Evolutionary conservation across 2,329 filamentous ascomycete genomes (phyloP).

Genomic region (Aspergillus sojae): DNA sequence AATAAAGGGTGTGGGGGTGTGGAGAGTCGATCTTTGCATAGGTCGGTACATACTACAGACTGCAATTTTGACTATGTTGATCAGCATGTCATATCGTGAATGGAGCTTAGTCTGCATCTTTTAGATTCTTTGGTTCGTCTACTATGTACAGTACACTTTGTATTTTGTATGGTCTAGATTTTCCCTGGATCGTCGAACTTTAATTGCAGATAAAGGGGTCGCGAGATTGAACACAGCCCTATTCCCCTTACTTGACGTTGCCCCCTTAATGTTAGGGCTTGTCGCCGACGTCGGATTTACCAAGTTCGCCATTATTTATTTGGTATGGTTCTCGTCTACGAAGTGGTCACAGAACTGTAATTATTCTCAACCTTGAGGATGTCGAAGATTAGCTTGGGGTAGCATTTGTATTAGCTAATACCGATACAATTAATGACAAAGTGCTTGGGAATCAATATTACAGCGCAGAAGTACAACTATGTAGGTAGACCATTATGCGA

Average conservation of each 20-base stretch:
- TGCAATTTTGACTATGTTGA: background rate
- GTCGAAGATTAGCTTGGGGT: too few relatives aligned
- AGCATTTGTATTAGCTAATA: background rate
- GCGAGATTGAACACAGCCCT: background rate
- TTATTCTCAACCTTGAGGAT: too few relatives aligned
- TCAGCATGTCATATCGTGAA: constrained; percentile 1
- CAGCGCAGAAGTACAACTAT: constrained; percentile 13
- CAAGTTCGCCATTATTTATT: too few relatives aligned
- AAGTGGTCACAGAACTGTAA: too few relatives aligned
- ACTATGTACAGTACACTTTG: background rate
- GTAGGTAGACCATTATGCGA: constrained; percentile 8
- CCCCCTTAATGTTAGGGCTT: background rate
- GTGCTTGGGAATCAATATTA: constrained; percentile 3
- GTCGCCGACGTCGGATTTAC: too few relatives aligned
- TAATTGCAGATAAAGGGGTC: background rate
- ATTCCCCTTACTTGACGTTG: background rate
- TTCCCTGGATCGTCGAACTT: background rate
- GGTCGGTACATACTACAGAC: background rate
- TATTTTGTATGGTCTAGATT: background rate
- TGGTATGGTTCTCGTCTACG: too few relatives aligned
- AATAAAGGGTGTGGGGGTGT: background rate
- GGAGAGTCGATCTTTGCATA: constrained; percentile 3
- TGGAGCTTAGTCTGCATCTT: background rate
- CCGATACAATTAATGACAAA: background rate
- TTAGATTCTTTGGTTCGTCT: background rate